These are phyloP conservation scores for Kuraishia cidri DNA, from an alignment of 805 yeast genomes.

Conservation along the genomic window DNA sequence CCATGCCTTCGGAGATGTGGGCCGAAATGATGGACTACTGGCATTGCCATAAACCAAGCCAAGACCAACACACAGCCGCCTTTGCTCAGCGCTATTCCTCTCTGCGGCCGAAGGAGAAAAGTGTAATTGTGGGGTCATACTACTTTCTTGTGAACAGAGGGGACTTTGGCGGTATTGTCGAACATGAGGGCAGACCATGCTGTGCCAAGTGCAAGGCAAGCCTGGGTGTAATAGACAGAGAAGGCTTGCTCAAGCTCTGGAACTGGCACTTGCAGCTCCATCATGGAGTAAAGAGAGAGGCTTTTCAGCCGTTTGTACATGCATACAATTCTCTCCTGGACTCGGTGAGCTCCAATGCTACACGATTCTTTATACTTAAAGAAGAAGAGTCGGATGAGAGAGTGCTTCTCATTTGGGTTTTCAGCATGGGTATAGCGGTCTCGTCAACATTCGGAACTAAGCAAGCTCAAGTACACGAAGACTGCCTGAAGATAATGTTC, in stretches of 20 bases:
- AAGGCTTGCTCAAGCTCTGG: conserved; percentile 27
- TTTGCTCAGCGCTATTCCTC: conserved; percentile 1
- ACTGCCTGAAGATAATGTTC: conserved; percentile 37
- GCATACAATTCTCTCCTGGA: conserved; percentile 30
- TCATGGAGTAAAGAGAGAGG: conserved; percentile 11
- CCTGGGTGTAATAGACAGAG: conserved; percentile 31
- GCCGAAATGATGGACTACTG: conserved; percentile 93
- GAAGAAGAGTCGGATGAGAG: conserved; percentile 5
- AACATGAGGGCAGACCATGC: conserved; percentile 7
- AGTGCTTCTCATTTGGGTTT: conserved; percentile 35
- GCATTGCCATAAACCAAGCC: conserved; percentile 86
- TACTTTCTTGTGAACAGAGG: conserved; percentile 34
- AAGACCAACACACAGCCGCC: no score
- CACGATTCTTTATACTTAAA: conserved; percentile 22
- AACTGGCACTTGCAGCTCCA: conserved; percentile 47
- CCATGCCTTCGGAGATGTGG: conserved; percentile 92
- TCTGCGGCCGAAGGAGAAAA: conserved; percentile 31
- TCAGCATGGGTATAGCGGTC: conserved; percentile 27
- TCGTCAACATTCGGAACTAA: background rate
- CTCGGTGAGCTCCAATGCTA: conserved; percentile 30
- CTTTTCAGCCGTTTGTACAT: conserved; percentile 24
- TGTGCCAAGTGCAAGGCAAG: conserved; percentile 27
- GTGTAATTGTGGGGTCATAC: conserved; percentile 46
- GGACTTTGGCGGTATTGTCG: conserved; percentile 7
- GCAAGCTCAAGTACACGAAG: conserved; percentile 4